Evolutionary conservation across 2,329 filamentous ascomycete species (phyloP), one percentile per base, ranked within the genome.

Genomic region (Venturia carpophila): DNA sequence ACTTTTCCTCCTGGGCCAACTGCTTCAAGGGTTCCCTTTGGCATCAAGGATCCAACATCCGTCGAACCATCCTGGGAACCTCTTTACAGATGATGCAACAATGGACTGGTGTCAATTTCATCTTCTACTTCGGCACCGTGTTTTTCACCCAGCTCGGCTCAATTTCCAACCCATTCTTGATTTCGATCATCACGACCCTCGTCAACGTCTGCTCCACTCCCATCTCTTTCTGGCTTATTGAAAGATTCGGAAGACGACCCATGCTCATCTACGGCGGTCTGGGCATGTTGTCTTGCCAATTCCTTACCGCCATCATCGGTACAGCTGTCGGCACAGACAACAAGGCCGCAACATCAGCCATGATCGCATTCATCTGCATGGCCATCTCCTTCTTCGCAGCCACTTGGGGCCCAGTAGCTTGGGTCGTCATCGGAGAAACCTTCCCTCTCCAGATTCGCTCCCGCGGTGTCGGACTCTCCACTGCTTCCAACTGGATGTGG

Each of bases 351-450:
- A 61, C 62, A 63, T 55, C 62, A 21, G 85, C 88, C 62, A 87
- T 92, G 82, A 91, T 96, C 69, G 85, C 90, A 67, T 94, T 95
- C 80, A 94, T 94, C 73, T 89, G 87, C 79, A 87, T 96, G 80
- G 94, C 92, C 83, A 92, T 96, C 82, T 92, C 91, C 83, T 93
- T 88, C 83, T 96, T 96, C 75, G 91, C 91, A 67, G 87, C 84
- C 66, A 96, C 91, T 68, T 96, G 91, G 91, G 91, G 91, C 64
- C 90, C 91, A 7, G 88, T 81, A 65, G 83, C 82, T 34, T 86
- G 83, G 84, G 80, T 82, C 65, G 84, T 95, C 70, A 92, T 94
- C 72, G 91, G 91, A 74, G 91, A 96, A 80, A 89, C 94, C 77
- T 96, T 89, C 85, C 42, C 74, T 92, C 72, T 92, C 89, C 80